Evolutionary conservation across 2,329 filamentous ascomycete species (phyloP).

Genomic region (Coccinonectria pachysandricola): DNA sequence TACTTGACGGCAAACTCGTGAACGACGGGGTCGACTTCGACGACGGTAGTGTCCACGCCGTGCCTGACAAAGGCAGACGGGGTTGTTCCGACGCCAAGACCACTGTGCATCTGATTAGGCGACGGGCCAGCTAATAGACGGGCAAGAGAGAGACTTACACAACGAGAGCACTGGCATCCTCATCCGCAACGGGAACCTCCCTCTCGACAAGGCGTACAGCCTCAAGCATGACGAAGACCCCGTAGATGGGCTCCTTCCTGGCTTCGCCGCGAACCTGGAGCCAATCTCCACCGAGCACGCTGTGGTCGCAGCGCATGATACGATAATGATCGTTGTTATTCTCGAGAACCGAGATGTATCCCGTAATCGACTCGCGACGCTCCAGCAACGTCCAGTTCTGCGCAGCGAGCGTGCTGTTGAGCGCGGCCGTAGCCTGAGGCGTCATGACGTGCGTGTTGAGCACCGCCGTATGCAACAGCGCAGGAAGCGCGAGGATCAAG

Average conservation of each 20-base stretch:
- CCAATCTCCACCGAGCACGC: conserved; percentile 89
- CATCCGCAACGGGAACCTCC: conserved; percentile 42
- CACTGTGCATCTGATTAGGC: conserved; percentile 36
- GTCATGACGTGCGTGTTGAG: conserved; percentile 66
- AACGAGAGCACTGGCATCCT: conserved; percentile 68
- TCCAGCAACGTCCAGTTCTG: conserved; percentile 69
- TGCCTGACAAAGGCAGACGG: conserved; percentile 79
- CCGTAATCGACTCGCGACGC: conserved; percentile 75
- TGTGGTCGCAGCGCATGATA: conserved; percentile 87
- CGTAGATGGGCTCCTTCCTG: conserved; percentile 80
- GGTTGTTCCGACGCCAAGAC: conserved; percentile 85
- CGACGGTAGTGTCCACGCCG: conserved; percentile 83
- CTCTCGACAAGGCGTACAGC: conserved; percentile 71
- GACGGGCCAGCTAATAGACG: neutral
- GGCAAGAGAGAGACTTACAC: conserved; percentile 49
- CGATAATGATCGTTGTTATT: conserved; percentile 61
- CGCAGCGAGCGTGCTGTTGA: conserved; percentile 56
- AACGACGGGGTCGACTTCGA: conserved; percentile 89
- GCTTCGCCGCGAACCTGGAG: conserved; percentile 41
- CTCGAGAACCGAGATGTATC: conserved; percentile 86
- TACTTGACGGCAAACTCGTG: conserved; percentile 74
- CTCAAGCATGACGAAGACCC: conserved; percentile 93
- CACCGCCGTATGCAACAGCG: conserved; percentile 58
- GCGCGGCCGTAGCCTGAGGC: conserved; percentile 43
- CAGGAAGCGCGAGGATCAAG: conserved; percentile 57